A percentile compares a stretch with the other conserved stretches of the same genome.
Evolutionary conservation across 257 asterid genomes (phyloP).

Genomic region (Solanum paucissectum): DNA sequence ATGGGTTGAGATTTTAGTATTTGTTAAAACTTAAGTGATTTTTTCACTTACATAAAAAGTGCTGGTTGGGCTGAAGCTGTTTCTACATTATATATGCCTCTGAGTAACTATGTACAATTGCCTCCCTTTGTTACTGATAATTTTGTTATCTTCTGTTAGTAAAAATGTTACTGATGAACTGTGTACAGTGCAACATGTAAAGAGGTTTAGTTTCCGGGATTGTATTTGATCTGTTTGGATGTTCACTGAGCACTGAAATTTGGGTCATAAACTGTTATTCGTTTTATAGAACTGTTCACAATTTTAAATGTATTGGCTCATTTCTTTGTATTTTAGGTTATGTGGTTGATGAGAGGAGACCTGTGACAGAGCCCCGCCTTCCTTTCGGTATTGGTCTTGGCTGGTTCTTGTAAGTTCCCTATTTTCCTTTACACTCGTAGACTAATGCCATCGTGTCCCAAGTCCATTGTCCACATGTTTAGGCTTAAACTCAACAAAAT

Average conservation of each 20-base stretch:
- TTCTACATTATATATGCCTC: background rate
- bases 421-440: background rate
- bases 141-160: background rate
- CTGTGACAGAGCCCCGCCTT: slow-evolving; percentile 52
- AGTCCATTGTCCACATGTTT: background rate
- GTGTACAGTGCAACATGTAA: background rate
- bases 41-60: background rate
- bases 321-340: slow-evolving; percentile 31
- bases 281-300: background rate
- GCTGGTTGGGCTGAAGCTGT: background rate
- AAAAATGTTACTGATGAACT: background rate
- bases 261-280: background rate
- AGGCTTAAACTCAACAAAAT: background rate
- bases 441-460: background rate
- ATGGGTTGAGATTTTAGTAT: background rate
- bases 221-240: background rate
- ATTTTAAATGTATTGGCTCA: background rate
- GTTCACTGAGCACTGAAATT: background rate
- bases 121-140: background rate
- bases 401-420: slow-evolving; percentile 67
- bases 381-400: slow-evolving; percentile 77
- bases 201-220: background rate
- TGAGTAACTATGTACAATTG: background rate
- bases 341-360: slow-evolving; percentile 59
- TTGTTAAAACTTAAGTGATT: background rate